phyloP scores from a whole-genome alignment of 495 filamentous ascomycete genomes.

The Daldinia vernicosa region DNA sequence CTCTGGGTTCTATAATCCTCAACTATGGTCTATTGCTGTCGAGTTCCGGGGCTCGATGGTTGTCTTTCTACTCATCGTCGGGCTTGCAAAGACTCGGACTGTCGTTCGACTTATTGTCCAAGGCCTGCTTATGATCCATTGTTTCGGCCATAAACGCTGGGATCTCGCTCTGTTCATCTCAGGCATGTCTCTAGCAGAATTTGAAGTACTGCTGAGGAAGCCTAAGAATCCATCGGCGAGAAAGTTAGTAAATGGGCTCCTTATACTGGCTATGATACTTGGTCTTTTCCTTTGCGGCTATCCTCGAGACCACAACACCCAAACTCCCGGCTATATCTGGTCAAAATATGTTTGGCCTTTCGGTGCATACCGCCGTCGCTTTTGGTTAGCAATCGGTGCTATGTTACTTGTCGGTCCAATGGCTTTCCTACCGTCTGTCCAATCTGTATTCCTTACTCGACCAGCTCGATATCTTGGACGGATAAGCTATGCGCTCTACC shows the following conservation, averaged over 20 bases:
- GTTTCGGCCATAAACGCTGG: conserved; percentile 52
- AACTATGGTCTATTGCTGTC: conserved; percentile 62
- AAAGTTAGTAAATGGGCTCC: conserved; percentile 32
- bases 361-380: conserved; percentile 42
- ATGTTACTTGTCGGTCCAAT: conserved; percentile 61
- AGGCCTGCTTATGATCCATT: conserved; percentile 45
- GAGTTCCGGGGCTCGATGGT: conserved; percentile 60
- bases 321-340: conserved; percentile 45
- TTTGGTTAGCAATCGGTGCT: conserved; percentile 56
- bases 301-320: conserved; percentile 46
- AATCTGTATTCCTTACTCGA: conserved; percentile 60
- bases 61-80: conserved; percentile 54
- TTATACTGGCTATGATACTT: conserved; percentile 35
- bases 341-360: conserved; percentile 49
- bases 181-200: conserved; percentile 56
- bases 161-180: conserved; percentile 58
- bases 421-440: conserved; percentile 59
- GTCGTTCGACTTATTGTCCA: conserved; percentile 48
- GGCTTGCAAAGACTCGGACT: conserved; percentile 48
- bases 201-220: conserved; percentile 49
- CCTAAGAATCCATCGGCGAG: conserved; percentile 29
- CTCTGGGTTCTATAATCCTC: conserved; percentile 50
- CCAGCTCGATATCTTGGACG: conserved; percentile 65
- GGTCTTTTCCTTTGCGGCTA: conserved; percentile 46
- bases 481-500: conserved; percentile 66